A percentile compares a stretch with the other conserved stretches of the same genome.
Conservation (phyloP, 1,139 yeast species). For the Yamadazyma siamensis region DNA sequence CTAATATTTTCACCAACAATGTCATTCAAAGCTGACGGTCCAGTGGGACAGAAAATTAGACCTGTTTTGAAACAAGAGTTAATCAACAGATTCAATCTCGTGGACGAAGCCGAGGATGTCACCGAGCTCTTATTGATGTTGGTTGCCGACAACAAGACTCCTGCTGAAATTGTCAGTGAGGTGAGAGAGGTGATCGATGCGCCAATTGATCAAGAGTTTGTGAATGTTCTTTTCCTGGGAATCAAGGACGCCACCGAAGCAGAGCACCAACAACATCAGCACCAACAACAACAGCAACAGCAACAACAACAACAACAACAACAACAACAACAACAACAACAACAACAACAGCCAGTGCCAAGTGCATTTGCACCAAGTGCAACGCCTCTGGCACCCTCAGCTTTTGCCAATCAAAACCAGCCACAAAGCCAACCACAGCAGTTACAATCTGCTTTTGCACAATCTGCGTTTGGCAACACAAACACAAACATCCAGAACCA, state of each 20-base stretch:
- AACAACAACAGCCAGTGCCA: constrained; percentile 16
- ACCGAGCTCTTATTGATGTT: constrained; percentile 77
- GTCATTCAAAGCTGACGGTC: constrained; percentile 41
- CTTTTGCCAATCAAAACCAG: background rate
- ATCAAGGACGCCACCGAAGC: constrained; percentile 34
- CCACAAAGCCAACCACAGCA: background rate
- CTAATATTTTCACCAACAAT: no score
- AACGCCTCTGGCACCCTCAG: background rate
- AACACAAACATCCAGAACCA: no score
- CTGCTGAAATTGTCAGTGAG: constrained; percentile 63
- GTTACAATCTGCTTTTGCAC: background rate
- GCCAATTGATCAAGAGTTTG: constrained; percentile 49
- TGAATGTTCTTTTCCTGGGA: constrained; percentile 55
- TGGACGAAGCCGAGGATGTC: constrained; percentile 72
- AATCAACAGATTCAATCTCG: constrained; percentile 27
- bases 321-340: constrained; percentile 11
- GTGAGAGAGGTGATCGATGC: constrained; percentile 64
- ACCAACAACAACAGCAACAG: constrained; percentile 10
- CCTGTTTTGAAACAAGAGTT: constrained; percentile 36
- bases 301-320: constrained; percentile 11
- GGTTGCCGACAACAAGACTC: constrained; percentile 67
- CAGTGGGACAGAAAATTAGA: constrained; percentile 37
- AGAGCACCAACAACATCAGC: constrained; percentile 9
- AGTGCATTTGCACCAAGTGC: constrained; percentile 4
- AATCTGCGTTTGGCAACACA: background rate